Evolutionary conservation across 345 rosid species (phyloP).

Genomic region (Hirschfeldia incana): DNA sequence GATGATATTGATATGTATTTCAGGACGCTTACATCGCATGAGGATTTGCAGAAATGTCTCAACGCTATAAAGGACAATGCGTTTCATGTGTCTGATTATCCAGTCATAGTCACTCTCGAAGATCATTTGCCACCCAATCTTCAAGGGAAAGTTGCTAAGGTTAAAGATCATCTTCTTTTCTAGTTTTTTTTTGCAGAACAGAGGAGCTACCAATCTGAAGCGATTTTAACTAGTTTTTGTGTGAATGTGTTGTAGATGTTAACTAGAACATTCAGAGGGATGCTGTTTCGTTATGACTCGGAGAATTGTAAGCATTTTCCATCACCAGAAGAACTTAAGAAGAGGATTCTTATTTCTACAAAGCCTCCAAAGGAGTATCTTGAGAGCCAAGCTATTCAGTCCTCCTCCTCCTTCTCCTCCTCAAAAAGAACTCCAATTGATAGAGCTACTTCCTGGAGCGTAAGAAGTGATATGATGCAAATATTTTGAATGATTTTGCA

Average conservation of each 20-base stretch:
- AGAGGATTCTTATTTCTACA: constrained; percentile 70
- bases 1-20: constrained; percentile 11
- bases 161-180: neutral
- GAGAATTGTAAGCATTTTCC: constrained; percentile 51
- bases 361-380: constrained; percentile 81
- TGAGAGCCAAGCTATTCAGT: constrained; percentile 23
- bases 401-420: neutral
- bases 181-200: neutral
- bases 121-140: constrained; percentile 68
- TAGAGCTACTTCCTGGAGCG: constrained; percentile 30
- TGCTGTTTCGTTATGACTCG: constrained; percentile 46
- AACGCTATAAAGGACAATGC: constrained; percentile 62
- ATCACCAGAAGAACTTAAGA: constrained; percentile 65
- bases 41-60: constrained; percentile 62
- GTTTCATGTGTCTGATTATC: constrained; percentile 65
- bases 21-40: constrained; percentile 70
- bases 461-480: neutral
- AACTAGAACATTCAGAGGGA: constrained; percentile 47
- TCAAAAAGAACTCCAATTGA: constrained; percentile 8
- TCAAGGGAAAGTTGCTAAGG: constrained; percentile 68
- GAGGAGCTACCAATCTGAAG: neutral
- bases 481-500: neutral
- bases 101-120: constrained; percentile 82
- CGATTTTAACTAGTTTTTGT: neutral
- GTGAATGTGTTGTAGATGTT: constrained; percentile 50